Evolutionary conservation across 495 filamentous ascomycete genomes (phyloP), one percentile per base, ranked within the genome.

Genomic region (Hamigera avellanea): DNA sequence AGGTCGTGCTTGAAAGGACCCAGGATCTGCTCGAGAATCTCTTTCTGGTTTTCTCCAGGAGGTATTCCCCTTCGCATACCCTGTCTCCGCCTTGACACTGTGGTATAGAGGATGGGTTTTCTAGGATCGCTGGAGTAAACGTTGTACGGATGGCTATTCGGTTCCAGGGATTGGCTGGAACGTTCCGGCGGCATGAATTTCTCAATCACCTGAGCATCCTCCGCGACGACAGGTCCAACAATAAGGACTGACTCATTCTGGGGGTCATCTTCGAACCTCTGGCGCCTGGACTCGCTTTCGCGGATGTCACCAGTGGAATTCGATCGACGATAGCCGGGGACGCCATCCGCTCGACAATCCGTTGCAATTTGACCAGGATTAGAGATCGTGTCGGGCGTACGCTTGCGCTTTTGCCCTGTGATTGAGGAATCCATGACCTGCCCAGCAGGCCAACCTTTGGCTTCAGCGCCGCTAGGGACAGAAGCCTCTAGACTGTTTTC

Each of bases 21-120:
- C 3, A 75, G 46, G 8, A 75, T 63, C 42, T 75, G 68, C 42
- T 72, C 68, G 25, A 75, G 45, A 19, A 73, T 66, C 36, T 73
- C 69, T 32, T 66, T 64, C 33, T 75, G 69, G 36, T 69, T 62
- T 16, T 66, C 65, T 19, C 69, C 66, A 0, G 66, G 65, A 14
- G 64, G 64, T n/a, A 56, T 57, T n/a, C 64, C 62, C 14, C 51
- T 45, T 10, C 64, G 59, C 56, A 68, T 58, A 19, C 64, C 64
- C 37, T 65, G 61, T 33, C 64, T 52, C 32, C 64, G 54, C 28
- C 65, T 50, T n/a, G 66, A 63, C 8, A 69, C 61, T 10, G 59
- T 64, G 6, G 61, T 64, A 37, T 67, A 66, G 8, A 69, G 54
- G 16, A 67, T 61, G 13, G 67, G 63, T 37, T 69, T 66, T 19